Evolutionary conservation across 306 rosid genomes (phyloP).

Genomic region (Biancaea sappan): DNA sequence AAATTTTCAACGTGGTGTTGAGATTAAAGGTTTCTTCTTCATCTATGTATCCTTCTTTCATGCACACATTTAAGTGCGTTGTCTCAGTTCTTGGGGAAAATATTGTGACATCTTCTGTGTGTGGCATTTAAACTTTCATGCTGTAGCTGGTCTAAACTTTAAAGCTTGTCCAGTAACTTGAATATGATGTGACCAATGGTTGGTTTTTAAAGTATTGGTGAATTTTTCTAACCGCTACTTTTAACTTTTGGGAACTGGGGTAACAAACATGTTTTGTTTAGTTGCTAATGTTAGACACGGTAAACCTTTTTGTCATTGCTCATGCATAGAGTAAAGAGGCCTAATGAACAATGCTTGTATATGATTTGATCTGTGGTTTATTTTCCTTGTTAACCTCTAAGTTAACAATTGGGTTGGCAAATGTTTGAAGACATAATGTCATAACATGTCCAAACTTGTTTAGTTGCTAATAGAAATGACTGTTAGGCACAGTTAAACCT

Average conservation of each 20-base stretch:
- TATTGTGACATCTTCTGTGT: conserved; percentile 8
- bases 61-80: conserved; percentile 16
- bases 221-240: neutral
- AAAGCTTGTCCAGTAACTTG: conserved; percentile 22
- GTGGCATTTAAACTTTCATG: neutral
- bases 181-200: conserved; percentile 17
- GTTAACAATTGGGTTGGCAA: neutral
- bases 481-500: neutral
- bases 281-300: neutral
- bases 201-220: conserved; percentile 15
- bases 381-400: neutral
- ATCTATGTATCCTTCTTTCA: conserved; percentile 29
- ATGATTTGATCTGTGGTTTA: neutral
- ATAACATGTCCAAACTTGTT: neutral
- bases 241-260: conserved; percentile 10
- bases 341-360: neutral
- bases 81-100: conserved; percentile 6
- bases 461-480: neutral
- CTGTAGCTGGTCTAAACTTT: neutral
- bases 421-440: neutral
- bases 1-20: conserved; percentile 80
- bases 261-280: conserved; percentile 2
- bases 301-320: neutral
- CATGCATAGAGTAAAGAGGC: neutral
- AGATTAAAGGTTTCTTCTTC: conserved; percentile 73